Base-by-base conservation (phyloP, 768 basidiomycete genomes). In the Udeniomyces megalosporus region DNA sequence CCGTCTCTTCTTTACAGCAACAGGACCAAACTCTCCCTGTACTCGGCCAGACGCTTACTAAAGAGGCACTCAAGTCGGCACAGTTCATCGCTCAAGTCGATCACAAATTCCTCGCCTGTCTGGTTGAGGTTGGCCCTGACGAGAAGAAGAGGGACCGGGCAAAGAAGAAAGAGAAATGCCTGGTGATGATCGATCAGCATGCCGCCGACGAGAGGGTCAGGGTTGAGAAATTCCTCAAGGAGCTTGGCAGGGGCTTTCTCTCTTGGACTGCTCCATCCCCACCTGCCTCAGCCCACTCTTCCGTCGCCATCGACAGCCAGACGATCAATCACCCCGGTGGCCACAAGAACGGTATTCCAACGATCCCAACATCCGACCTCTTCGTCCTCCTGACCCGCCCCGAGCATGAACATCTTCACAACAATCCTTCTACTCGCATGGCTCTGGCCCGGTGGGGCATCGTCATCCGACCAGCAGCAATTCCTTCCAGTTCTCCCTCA, bases 191-290 rank as follows among this genome's bases (percentile, higher is more conserved):
- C 51, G 95, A 99, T 75, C 95, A 99, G 72, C 95, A 99, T 71
- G 95, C 95, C 14, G 93, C 92, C n/a, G 89, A 95, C 70, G 95
- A 99, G 74, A 83, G 95, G 24, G 76, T 96, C 49, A 82, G 92
- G 24, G 88, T 97, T 62, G 95, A 99, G 74, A 74, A 76, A 29
- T 85, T 88, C 71, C 77, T 93, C 67, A 78, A 77, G 66, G 80
- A 82, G 51, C 70, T 90, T n/a, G 90, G 88, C 73, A 71, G 77
- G 51, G 83, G 82, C 15, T 89, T 72, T 45, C 47, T 61, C 54
- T 47, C 49, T 29, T 29, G n/a, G 29, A 11, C 20, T 12, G n/a
- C 29, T 3, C n/a, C n/a, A 14, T 10, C 35, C 20, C n/a, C n/a
- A n/a, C n/a, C n/a, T n/a, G n/a, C n/a, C n/a, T n/a, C n/a, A n/a